Percentiles rank a stretch among this genome's conserved stretches.
Evolutionary conservation across 2,329 filamentous ascomycete genomes (phyloP).

Genomic region (Aureobasidium zeae): DNA sequence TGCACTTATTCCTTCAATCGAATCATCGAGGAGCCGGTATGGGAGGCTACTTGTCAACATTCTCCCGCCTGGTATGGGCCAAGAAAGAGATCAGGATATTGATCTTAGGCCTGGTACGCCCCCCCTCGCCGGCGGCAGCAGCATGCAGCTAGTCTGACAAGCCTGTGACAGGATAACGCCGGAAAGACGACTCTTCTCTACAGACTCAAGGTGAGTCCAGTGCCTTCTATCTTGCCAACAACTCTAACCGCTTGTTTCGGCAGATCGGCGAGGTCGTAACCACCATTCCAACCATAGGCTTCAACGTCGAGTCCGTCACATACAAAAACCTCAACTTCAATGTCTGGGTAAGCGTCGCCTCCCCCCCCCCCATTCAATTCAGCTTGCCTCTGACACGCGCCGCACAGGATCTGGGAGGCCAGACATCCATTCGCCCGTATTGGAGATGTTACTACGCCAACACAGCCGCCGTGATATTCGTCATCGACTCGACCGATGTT

Average conservation of each 20-base stretch:
- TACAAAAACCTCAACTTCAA: slow-evolving; percentile 99
- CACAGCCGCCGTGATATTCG: slow-evolving; percentile 96
- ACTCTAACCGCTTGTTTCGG: slow-evolving; percentile 1
- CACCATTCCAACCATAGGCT: slow-evolving; percentile 97
- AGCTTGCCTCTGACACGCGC: slow-evolving; percentile 6
- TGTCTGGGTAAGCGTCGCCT: slow-evolving; percentile 71
- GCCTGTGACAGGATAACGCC: slow-evolving; percentile 69
- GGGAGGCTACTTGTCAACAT: slow-evolving; percentile 48
- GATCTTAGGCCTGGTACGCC: slow-evolving; percentile 78
- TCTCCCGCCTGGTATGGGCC: slow-evolving; percentile 67
- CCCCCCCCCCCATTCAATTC: slow-evolving; percentile 11
- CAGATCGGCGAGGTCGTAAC: slow-evolving; percentile 98
- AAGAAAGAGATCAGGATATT: slow-evolving; percentile 98
- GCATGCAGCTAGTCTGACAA: not conserved
- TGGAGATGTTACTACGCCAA: slow-evolving; percentile 99
- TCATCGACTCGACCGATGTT: slow-evolving; percentile 96
- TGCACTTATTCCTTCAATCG: too few species aligned
- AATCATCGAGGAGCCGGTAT: too few species aligned
- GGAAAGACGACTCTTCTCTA: slow-evolving; percentile 97
- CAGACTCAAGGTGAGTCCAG: slow-evolving; percentile 66
- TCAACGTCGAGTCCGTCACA: slow-evolving; percentile 97
- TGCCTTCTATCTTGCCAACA: not conserved
- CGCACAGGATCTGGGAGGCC: slow-evolving; percentile 75
- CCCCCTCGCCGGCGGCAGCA: not conserved
- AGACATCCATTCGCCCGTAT: slow-evolving; percentile 97